Conservation (phyloP, 192 early-diverging fungal species). For the Chytriomyces confervae region DNA sequence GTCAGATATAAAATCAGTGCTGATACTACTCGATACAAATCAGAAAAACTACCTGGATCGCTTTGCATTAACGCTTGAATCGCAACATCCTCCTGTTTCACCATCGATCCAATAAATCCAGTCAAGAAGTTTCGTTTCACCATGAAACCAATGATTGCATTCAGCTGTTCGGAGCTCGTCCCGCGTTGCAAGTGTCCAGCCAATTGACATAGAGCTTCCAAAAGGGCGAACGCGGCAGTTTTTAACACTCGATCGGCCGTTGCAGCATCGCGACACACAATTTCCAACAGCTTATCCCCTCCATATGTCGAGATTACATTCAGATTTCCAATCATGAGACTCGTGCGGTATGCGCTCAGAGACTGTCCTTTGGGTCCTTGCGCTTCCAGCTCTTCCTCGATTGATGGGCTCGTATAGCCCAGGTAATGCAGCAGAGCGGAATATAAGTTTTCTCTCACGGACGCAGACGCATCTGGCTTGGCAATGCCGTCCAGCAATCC, state of each 20-base stretch:
- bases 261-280: slow-evolving; percentile 80
- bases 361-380: neutral
- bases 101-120: slow-evolving; percentile 52
- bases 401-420: slow-evolving; percentile 60
- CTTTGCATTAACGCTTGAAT: slow-evolving; percentile 42
- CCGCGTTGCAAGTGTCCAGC: slow-evolving; percentile 9
- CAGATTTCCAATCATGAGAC: slow-evolving; percentile 34
- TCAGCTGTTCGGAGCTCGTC: slow-evolving; percentile 15
- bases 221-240: slow-evolving; percentile 79
- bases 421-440: slow-evolving; percentile 74
- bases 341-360: slow-evolving; percentile 3
- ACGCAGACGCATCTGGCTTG: slow-evolving; percentile 59
- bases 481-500: slow-evolving; percentile 68
- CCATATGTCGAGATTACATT: slow-evolving; percentile 43
- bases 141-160: slow-evolving; percentile 46
- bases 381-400: neutral
- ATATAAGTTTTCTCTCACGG: slow-evolving; percentile 81
- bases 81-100: slow-evolving; percentile 44
- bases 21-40: neutral
- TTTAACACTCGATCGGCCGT: slow-evolving; percentile 83
- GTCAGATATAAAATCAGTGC: neutral
- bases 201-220: slow-evolving; percentile 70
- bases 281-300: slow-evolving; percentile 74
- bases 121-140: slow-evolving; percentile 55
- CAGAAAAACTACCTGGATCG: slow-evolving; percentile 37